Conservation (phyloP, 2,329 filamentous ascomycete species). For the Plenodomus lindquistii region DNA sequence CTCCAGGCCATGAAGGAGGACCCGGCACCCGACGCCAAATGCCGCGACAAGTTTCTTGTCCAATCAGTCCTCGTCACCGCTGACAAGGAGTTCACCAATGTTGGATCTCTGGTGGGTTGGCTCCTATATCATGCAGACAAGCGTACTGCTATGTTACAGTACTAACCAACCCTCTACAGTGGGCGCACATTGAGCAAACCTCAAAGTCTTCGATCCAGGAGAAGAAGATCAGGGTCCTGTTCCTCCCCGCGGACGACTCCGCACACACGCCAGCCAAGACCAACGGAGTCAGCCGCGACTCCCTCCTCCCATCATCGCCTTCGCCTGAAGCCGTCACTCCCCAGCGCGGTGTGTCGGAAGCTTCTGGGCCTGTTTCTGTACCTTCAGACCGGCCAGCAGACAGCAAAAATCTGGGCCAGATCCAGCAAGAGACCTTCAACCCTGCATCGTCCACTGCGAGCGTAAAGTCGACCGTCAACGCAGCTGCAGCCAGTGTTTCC, state of each 20-base stretch:
- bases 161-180: constrained; percentile 57
- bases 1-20: constrained; percentile 98
- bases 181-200: constrained; percentile 72
- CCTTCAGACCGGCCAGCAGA: constrained; percentile 45
- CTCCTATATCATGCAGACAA: neutral
- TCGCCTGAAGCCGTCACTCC: constrained; percentile 56
- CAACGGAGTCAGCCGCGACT: constrained; percentile 40
- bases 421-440: constrained; percentile 47
- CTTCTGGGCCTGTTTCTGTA: constrained; percentile 44
- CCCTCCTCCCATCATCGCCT: constrained; percentile 57
- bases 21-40: constrained; percentile 81
- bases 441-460: constrained; percentile 40
- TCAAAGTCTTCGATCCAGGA: constrained; percentile 82
- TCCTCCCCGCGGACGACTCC: constrained; percentile 67
- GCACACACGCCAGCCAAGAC: constrained; percentile 36
- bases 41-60: constrained; percentile 96
- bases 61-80: constrained; percentile 84
- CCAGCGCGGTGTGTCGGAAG: constrained; percentile 40
- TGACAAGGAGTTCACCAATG: constrained; percentile 81
- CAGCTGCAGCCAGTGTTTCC: constrained; percentile 56
- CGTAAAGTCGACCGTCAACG: constrained; percentile 45
- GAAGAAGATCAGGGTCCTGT: constrained; percentile 92
- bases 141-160: neutral
- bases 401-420: constrained; percentile 48
- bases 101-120: constrained; percentile 74